Percentiles rank a stretch among this genome's conserved stretches.
phyloP scores from a whole-genome alignment of 306 rosid genomes.

The Boehmeria nivea region DNA sequence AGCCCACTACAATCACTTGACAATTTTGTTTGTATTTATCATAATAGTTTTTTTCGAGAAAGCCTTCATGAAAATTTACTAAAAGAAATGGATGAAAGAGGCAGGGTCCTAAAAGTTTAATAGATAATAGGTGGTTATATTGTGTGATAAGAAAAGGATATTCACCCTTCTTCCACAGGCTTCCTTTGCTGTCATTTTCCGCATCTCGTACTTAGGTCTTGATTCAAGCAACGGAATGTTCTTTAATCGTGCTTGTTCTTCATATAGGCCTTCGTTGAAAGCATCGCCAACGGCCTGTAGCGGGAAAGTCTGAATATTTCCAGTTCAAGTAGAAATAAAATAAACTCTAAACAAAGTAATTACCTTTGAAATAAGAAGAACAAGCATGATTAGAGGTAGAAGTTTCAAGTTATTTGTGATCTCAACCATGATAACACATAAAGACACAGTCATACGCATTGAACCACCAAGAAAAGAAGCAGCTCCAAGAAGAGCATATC shows the following conservation, averaged over 20 bases:
- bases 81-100: too few relatives aligned
- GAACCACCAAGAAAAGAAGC: constrained; percentile 99
- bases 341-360: constrained; percentile 10
- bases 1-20: too few relatives aligned
- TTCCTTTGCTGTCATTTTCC: constrained; percentile 85
- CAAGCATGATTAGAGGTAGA: constrained; percentile 91
- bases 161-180: constrained; percentile 85
- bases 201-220: constrained; percentile 91
- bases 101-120: too few relatives aligned
- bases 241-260: constrained; percentile 77
- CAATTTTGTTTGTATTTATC: too few relatives aligned
- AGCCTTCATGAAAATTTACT: too few relatives aligned
- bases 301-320: constrained; percentile 13
- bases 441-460: constrained; percentile 94
- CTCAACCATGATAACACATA: constrained; percentile 98
- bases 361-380: constrained; percentile 98
- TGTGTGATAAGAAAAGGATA: constrained; percentile 10
- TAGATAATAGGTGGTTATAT: too few relatives aligned
- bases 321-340: constrained; percentile 6
- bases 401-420: constrained; percentile 84
- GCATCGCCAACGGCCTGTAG: constrained; percentile 84
- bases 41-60: too few relatives aligned
- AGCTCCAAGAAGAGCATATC: constrained; percentile 97
- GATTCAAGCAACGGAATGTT: constrained; percentile 92
- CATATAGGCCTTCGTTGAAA: constrained; percentile 77